Conservation (phyloP, 1,284 basidiomycete genomes). For the Ustilago bromivora region DNA sequence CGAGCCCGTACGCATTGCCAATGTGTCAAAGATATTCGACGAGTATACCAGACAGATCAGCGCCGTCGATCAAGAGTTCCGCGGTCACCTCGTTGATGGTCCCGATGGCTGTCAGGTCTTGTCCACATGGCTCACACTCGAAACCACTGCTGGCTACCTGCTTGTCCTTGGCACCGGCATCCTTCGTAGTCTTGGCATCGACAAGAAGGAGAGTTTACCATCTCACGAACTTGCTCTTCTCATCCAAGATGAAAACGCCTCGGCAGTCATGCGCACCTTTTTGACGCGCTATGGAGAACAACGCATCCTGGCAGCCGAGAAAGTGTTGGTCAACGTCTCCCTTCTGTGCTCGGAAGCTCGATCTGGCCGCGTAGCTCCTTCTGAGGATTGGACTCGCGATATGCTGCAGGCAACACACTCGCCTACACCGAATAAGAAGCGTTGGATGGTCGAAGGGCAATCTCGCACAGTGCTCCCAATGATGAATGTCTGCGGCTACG, state of each 20-base stretch:
- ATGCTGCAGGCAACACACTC: neutral
- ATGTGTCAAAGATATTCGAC: constrained; percentile 19
- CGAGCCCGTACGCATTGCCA: constrained; percentile 23
- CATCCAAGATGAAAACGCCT: constrained; percentile 33
- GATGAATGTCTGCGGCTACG: constrained; percentile 35
- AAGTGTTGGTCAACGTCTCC: constrained; percentile 33
- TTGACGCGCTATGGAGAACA: constrained; percentile 29
- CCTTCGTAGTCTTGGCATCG: constrained; percentile 35
- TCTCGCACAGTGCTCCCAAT: constrained; percentile 34
- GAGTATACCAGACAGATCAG: constrained; percentile 14
- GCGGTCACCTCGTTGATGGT: constrained; percentile 7
- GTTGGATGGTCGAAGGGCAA: constrained; percentile 31
- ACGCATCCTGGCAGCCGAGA: constrained; percentile 38
- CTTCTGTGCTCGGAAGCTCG: constrained; percentile 23
- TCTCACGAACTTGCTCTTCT: constrained; percentile 22
- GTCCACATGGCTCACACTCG: constrained; percentile 28
- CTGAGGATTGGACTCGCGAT: neutral
- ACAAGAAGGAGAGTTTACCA: constrained; percentile 34
- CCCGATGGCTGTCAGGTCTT: constrained; percentile 13
- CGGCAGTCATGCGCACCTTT: constrained; percentile 26
- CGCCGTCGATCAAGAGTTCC: constrained; percentile 17
- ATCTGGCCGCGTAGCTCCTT: constrained; percentile 2
- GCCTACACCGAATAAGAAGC: constrained; percentile 1
- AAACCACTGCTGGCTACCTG: constrained; percentile 32
- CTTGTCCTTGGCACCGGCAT: constrained; percentile 31